Evolutionary conservation across 257 asterid species (phyloP), one percentile per base, ranked within the genome.

Genomic region (Solanum ossicruentum): DNA sequence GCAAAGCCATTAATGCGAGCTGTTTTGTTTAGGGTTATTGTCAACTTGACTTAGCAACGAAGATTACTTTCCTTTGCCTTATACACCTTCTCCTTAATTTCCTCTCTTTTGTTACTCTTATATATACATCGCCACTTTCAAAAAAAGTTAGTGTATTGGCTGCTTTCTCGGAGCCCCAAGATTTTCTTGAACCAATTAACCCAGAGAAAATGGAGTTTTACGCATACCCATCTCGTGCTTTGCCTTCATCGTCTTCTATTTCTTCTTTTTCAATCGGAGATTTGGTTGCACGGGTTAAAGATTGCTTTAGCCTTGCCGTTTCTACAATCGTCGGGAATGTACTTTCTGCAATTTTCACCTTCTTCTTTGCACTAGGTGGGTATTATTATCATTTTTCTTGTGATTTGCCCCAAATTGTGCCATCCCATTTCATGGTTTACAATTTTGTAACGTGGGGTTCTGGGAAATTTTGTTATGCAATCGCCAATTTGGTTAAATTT

Each of bases 341-440:
- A 80, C 92, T 95, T 89, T 95, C 98, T 28, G 97, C 97, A 32
- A 90, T 96, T 87, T 92, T 95, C 86, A 96, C 98, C 60, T 95
- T 96, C 84, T 92, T 95, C 97, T 95, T 95, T 85, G 98, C 99
- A 54, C 86, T 92, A 83, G 96, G 99, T 96, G 67, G 84, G 93
- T 83, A 20, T 47, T 86, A 54, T 77, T 15, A 49, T 51, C 39
- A 10, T 23, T 4, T 77, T 51, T 26, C 15, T 78, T 51, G 8
- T 26, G 65, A 77, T 77, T 51, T 77, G 26, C 65, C 82, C 82
- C 10, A 52, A 78, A 78, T 52, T 15, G 26, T 78, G 47, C 16
- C 23, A 26, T 26, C 65, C 47, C 83, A 78, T 78, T 51, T 78
- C 65, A 78, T 78, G 49, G 45, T 16, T 1, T 51, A 51, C 63